Evolutionary conservation across 1,139 yeast species (phyloP), one percentile per base, ranked within the genome.

Genomic region (Nematodospora anomalae): DNA sequence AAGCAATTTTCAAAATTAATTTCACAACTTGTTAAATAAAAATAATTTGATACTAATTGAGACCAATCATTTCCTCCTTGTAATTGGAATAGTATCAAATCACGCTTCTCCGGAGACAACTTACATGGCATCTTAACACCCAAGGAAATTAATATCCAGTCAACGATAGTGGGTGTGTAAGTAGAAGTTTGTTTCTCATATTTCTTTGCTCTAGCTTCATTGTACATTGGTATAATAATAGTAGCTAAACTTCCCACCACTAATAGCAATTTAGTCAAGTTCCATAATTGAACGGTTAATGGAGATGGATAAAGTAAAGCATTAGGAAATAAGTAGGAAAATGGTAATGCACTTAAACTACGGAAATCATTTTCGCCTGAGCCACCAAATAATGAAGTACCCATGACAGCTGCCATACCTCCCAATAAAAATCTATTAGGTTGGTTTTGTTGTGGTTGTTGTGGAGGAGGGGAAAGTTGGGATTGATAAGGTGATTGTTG

Each of bases 401-500:
- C 82, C 60, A 75, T 60, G 41, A 76, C 67, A 8, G 76, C 66
- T 22, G 80, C 77, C 70, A 76, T 65, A 26, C 80, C 79, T n/a
- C 82, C 82, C 33, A 77, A 47, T 31, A 76, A 52, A 28, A 66
- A 53, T 49, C 71, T 71, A 42, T 60, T 67, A 16, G 54, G 52
- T 36, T 44, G 42, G 33, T 42, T 24, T 25, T 42, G 47, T 18
- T 30, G 30, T 16, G 35, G 38, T 34, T 32, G 43, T 23, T 22
- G 31, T 30, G 37, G 34, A 8, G 29, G 33, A 21, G 32, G 27
- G 28, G 18, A 33, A 26, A 40, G 47, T 21, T 28, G 30, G 13
- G 27, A 33, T 32, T 30, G 36, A 30, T 37, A 39, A 16, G 42
- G 40, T 39, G 51, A 42, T 31, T 49, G 58, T 28, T 49, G 56